Evolutionary conservation across 805 yeast species (phyloP).

Genomic region (Lipomyces yamanashiensis): DNA sequence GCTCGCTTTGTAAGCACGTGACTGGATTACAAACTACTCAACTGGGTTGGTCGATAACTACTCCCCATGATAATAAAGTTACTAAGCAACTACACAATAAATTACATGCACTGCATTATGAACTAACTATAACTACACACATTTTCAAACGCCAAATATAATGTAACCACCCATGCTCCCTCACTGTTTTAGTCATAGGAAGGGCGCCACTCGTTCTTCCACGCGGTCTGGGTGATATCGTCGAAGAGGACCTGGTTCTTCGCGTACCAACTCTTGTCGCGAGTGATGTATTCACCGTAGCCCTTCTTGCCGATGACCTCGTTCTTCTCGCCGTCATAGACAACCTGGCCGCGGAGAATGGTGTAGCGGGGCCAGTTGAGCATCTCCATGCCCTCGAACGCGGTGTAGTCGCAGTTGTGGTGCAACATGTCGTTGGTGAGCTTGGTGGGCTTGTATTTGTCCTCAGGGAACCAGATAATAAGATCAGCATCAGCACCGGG

Average conservation of each 20-base stretch:
- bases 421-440: slow-evolving; percentile 43
- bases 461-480: slow-evolving; percentile 54
- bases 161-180: not conserved
- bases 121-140: not conserved
- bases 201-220: slow-evolving; percentile 37
- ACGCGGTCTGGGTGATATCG: slow-evolving; percentile 26
- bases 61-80: not conserved
- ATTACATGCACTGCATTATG: not conserved
- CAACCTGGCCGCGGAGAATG: slow-evolving; percentile 43
- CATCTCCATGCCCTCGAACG: slow-evolving; percentile 48
- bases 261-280: slow-evolving; percentile 34
- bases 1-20: not conserved
- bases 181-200: not conserved
- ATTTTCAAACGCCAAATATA: slow-evolving; percentile 8
- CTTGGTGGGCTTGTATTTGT: slow-evolving; percentile 44
- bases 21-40: not conserved
- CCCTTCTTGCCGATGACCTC: slow-evolving; percentile 37
- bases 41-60: not conserved
- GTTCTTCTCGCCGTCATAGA: slow-evolving; percentile 37
- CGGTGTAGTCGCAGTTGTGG: slow-evolving; percentile 41
- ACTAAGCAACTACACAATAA: not conserved
- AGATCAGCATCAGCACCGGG: slow-evolving; percentile 58
- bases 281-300: slow-evolving; percentile 33
- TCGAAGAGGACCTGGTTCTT: slow-evolving; percentile 35
- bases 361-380: slow-evolving; percentile 57